Evolutionary conservation across 805 yeast species (phyloP).

Genomic region (Zygoascus bituminiphila): DNA sequence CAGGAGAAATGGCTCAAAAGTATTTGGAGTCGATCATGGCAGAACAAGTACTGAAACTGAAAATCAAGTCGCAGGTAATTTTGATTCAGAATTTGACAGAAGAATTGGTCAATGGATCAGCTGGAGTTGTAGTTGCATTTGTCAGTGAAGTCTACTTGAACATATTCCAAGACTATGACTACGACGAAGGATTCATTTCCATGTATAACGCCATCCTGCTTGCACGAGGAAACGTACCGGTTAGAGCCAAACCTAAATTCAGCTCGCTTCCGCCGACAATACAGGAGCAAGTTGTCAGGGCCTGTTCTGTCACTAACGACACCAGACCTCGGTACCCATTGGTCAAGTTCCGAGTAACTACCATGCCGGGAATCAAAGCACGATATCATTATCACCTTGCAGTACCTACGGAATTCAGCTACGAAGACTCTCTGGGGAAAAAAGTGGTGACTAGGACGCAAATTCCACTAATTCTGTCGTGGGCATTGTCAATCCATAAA

Average conservation of each 20-base stretch:
- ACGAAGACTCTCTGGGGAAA: neutral
- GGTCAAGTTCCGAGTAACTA: neutral
- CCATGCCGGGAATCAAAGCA: neutral
- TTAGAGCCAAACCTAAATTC: neutral
- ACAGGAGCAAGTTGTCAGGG: neutral
- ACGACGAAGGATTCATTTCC: neutral
- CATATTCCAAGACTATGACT: neutral
- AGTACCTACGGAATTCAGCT: neutral
- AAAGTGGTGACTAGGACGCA: slow-evolving; percentile 50
- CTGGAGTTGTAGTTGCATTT: slow-evolving; percentile 64
- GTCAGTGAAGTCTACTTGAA: slow-evolving; percentile 19
- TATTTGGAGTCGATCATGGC: slow-evolving; percentile 64
- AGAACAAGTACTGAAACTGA: slow-evolving; percentile 51
- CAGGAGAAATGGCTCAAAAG: slow-evolving; percentile 21
- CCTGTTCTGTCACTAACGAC: neutral
- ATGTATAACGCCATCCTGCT: neutral
- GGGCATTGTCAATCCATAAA: slow-evolving; percentile 95
- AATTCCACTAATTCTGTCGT: slow-evolving; percentile 77
- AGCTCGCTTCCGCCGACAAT: neutral
- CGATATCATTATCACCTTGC: neutral
- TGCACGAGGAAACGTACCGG: neutral
- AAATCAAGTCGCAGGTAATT: slow-evolving; percentile 89
- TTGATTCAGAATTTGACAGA: slow-evolving; percentile 58
- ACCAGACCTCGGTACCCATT: neutral
- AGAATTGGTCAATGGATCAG: slow-evolving; percentile 76